Percentiles rank a stretch among this genome's conserved stretches.
Conservation (phyloP, 2,329 filamentous ascomycete species). For the Thielaviopsis musarum region DNA sequence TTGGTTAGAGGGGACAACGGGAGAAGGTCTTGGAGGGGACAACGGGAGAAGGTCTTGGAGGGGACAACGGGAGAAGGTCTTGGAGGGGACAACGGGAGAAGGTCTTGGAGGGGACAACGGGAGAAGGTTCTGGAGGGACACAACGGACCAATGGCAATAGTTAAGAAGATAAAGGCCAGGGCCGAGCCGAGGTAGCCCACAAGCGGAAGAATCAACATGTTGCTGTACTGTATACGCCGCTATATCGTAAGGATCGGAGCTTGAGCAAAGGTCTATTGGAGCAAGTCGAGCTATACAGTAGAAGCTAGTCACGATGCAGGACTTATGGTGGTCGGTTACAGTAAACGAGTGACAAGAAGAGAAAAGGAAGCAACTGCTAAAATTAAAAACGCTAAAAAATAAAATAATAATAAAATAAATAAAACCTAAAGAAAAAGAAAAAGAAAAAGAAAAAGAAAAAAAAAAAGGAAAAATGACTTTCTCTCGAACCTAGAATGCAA, state of each 20-base stretch:
- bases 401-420: background rate
- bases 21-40: no score
- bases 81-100: no score
- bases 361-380: background rate
- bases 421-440: background rate
- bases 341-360: background rate
- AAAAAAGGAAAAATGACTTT: background rate
- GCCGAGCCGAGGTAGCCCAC: slow-evolving; percentile 78
- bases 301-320: slow-evolving; percentile 1
- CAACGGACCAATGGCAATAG: slow-evolving; percentile 66
- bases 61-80: no score
- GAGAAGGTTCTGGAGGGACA: no score
- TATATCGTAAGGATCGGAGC: background rate
- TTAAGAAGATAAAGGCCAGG: slow-evolving; percentile 84
- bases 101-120: no score
- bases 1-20: no score
- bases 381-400: background rate
- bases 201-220: slow-evolving; percentile 90
- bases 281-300: background rate
- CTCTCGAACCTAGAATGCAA: background rate
- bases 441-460: background rate
- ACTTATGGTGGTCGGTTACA: background rate
- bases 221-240: slow-evolving; percentile 15
- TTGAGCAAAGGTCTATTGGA: no score
- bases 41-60: no score